Evolutionary conservation across 306 rosid genomes (phyloP).

Genomic region (Vicia sativa): DNA sequence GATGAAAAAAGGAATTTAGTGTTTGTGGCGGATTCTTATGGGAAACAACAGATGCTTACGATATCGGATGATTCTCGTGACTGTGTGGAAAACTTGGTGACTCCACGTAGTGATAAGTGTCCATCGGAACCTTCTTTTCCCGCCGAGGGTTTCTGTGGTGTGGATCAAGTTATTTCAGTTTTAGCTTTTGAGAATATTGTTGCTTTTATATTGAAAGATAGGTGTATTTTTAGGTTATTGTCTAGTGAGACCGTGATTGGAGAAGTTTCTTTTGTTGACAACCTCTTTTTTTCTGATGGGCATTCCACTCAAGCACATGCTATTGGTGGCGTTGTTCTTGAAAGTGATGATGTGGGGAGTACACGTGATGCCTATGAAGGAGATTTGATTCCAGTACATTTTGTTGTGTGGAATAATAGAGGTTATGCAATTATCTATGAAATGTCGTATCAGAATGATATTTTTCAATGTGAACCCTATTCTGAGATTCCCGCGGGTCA

Average conservation of each 20-base stretch:
- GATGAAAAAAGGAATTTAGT: constrained; percentile 62
- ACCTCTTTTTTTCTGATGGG: constrained; percentile 37
- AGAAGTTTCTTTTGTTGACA: constrained; percentile 60
- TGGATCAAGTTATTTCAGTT: constrained; percentile 57
- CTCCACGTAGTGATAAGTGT: constrained; percentile 43
- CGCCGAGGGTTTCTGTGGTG: constrained; percentile 51
- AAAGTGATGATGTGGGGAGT: constrained; percentile 45
- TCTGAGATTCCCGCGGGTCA: constrained; percentile 66
- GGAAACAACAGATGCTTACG: constrained; percentile 62
- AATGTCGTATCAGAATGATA: constrained; percentile 55
- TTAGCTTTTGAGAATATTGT: constrained; percentile 47
- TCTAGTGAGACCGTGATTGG: constrained; percentile 58
- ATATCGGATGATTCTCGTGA: constrained; percentile 53
- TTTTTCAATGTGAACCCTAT: constrained; percentile 58
- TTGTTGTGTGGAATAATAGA: constrained; percentile 71
- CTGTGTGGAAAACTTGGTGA: constrained; percentile 47
- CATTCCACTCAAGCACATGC: constrained; percentile 50
- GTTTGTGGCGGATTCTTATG: constrained; percentile 71
- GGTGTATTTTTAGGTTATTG: constrained; percentile 67
- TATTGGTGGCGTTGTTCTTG: constrained; percentile 69
- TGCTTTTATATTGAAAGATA: constrained; percentile 58
- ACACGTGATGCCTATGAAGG: constrained; percentile 35
- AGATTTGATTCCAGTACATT: constrained; percentile 38
- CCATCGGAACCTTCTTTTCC: constrained; percentile 55
- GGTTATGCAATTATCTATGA: constrained; percentile 66